Base-by-base conservation (phyloP, 2,329 filamentous ascomycete species). In the Ophiocordyceps sinensis region DNA sequence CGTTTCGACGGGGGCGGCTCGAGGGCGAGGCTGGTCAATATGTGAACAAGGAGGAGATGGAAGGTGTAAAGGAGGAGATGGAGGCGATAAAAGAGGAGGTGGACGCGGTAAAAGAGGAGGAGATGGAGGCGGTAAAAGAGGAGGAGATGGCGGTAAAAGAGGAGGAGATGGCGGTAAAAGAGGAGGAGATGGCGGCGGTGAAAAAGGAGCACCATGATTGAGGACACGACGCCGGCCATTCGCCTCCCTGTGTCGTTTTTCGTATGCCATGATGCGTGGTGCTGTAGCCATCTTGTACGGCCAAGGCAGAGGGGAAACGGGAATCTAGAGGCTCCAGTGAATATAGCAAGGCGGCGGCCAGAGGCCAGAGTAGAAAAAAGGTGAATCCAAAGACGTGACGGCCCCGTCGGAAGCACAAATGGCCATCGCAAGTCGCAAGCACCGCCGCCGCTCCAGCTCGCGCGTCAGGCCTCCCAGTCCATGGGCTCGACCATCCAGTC, bases 401-500 rank as follows among this genome's bases (percentile, higher is more conserved):
- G n/a, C n/a, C n/a, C n/a, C n/a, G n/a, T n/a, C n/a, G n/a, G n/a
- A n/a, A n/a, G n/a, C n/a, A n/a, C n/a, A n/a, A n/a, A n/a, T n/a
- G n/a, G n/a, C n/a, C n/a, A n/a, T n/a, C n/a, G n/a, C n/a, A n/a
- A n/a, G n/a, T n/a, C n/a, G n/a, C n/a, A n/a, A n/a, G n/a, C n/a
- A n/a, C n/a, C n/a, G n/a, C n/a, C n/a, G n/a, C n/a, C n/a, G n/a
- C n/a, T n/a, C n/a, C n/a, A n/a, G n/a, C n/a, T n/a, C n/a, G 14
- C 9, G 3, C 35, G 10, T 19, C 41, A 52, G 30, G 50, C 49
- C 48, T 62, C 59, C 59, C 58, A 61, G 26, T 62, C 59, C 59
- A 62, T 62, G 4, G 51, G 49, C 14, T 62, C 60, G n/a, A 61
- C 58, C 60, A 63, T 63, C 60, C 60, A 63, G 30, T 59, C 57